Percentiles rank a stretch among this genome's conserved stretches.
phyloP scores from a whole-genome alignment of 1,139 yeast genomes.

The Torulaspora pretoriensis region DNA sequence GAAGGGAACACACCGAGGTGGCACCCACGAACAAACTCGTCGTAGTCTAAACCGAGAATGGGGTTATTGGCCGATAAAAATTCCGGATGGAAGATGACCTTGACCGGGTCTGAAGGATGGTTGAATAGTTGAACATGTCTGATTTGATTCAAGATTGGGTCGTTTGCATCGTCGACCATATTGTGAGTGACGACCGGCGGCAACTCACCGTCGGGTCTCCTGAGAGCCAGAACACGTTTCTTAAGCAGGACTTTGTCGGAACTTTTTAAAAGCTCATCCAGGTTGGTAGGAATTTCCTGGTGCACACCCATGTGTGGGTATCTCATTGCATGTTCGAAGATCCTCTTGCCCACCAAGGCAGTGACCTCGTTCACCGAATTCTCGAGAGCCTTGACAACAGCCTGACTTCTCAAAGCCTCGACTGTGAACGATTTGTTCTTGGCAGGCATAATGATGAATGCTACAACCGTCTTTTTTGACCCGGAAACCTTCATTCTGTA shows the following conservation, averaged over 20 bases:
- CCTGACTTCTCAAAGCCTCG: constrained; percentile 94
- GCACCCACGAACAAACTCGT: constrained; percentile 96
- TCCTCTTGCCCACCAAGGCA: constrained; percentile 76
- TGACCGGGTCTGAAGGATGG: constrained; percentile 84
- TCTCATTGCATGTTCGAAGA: constrained; percentile 87
- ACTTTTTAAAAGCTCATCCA: constrained; percentile 80
- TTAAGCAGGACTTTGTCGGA: constrained; percentile 86
- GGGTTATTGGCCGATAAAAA: constrained; percentile 94
- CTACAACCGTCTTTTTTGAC: constrained; percentile 89
- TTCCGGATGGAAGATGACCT: constrained; percentile 96
- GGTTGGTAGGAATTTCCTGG: constrained; percentile 51
- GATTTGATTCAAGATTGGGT: constrained; percentile 88
- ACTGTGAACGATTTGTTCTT: constrained; percentile 90
- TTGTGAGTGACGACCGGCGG: constrained; percentile 99
- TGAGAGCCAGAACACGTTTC: constrained; percentile 89
- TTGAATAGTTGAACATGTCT: constrained; percentile 90
- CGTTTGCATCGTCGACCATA: constrained; percentile 87
- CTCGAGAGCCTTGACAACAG: constrained; percentile 88
- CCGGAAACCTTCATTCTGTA: constrained; percentile 77
- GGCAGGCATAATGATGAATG: constrained; percentile 99
- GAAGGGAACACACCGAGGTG: constrained; percentile 98
- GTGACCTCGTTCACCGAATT: constrained; percentile 87
- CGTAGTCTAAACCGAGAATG: constrained; percentile 86
- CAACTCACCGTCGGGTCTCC: constrained; percentile 68
- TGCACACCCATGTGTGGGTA: constrained; percentile 54